These are phyloP conservation scores for Bipolaris bicolor DNA, from an alignment of 2,329 filamentous ascomycete genomes.

Conservation along the genomic window DNA sequence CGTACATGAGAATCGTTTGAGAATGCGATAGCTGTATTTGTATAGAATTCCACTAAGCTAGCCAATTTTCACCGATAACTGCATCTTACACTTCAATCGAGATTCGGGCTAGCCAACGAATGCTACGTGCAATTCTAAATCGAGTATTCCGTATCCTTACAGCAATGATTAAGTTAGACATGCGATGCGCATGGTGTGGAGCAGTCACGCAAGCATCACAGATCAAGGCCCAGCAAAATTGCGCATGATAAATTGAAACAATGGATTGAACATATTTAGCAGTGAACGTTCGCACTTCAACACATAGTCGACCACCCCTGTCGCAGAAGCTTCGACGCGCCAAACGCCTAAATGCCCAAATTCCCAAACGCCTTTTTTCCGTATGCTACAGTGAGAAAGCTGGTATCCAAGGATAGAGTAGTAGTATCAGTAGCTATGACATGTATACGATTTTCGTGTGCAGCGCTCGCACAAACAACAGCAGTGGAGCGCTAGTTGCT, in stretches of 20 bases:
- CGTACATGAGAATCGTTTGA: background rate
- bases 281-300: slow-evolving; percentile 28
- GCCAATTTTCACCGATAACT: background rate
- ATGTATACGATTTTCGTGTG: slow-evolving; percentile 29
- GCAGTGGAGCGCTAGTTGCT: slow-evolving; percentile 20
- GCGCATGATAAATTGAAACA: slow-evolving; percentile 17
- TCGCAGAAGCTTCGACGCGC: slow-evolving; percentile 38
- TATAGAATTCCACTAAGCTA: background rate
- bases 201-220: background rate
- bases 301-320: slow-evolving; percentile 33
- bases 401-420: slow-evolving; percentile 35
- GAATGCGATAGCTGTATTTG: background rate
- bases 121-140: background rate
- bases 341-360: slow-evolving; percentile 44
- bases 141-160: background rate
- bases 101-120: background rate
- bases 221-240: background rate
- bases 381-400: slow-evolving; percentile 45
- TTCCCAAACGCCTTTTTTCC: slow-evolving; percentile 42
- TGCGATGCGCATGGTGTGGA: background rate
- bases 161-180: background rate
- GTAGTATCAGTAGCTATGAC: slow-evolving; percentile 31
- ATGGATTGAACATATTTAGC: slow-evolving; percentile 28
- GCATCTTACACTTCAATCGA: background rate
- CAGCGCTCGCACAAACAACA: slow-evolving; percentile 22